phyloP scores from a whole-genome alignment of 495 filamentous ascomycete genomes.

The Bombardia bombarda region DNA sequence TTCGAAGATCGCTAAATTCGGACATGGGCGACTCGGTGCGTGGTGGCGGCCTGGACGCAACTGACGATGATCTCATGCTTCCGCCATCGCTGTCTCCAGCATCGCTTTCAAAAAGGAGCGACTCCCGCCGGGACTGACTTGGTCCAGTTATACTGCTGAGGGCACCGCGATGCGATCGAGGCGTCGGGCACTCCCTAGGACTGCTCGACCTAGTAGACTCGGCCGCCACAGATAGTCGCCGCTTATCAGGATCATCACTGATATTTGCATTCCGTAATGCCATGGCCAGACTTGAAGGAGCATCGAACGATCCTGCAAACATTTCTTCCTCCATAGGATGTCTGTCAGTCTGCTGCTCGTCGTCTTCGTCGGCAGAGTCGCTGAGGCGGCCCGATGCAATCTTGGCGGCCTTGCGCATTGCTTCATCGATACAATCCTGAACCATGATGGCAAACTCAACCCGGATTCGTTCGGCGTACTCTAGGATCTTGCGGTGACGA shows the following conservation, averaged over 20 bases:
- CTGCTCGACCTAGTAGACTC: conserved; percentile 73
- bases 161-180: conserved; percentile 72
- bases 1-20: conserved; percentile 62
- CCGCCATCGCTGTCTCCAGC: conserved; percentile 72
- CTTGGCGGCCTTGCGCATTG: conserved; percentile 79
- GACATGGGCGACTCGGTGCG: conserved; percentile 88
- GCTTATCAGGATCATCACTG: conserved; percentile 28
- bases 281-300: conserved; percentile 47
- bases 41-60: conserved; percentile 52
- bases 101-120: conserved; percentile 72
- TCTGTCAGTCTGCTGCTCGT: conserved; percentile 32
- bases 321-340: conserved; percentile 36
- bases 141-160: conserved; percentile 50
- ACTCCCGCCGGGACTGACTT: conserved; percentile 58
- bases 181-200: conserved; percentile 84
- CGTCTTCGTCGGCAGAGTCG: conserved; percentile 57
- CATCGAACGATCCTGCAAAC: conserved; percentile 49
- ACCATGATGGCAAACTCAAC: conserved; percentile 86
- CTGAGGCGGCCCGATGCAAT: conserved; percentile 81
- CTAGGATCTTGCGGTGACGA: conserved; percentile 84
- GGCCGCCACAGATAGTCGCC: conserved; percentile 34
- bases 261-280: conserved; percentile 44
- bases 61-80: conserved; percentile 76
- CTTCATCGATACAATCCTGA: conserved; percentile 88
- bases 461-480: conserved; percentile 92